These are phyloP conservation scores for Euphorbia peplus DNA, from an alignment of 345 rosid species.

Conservation along the genomic window DNA sequence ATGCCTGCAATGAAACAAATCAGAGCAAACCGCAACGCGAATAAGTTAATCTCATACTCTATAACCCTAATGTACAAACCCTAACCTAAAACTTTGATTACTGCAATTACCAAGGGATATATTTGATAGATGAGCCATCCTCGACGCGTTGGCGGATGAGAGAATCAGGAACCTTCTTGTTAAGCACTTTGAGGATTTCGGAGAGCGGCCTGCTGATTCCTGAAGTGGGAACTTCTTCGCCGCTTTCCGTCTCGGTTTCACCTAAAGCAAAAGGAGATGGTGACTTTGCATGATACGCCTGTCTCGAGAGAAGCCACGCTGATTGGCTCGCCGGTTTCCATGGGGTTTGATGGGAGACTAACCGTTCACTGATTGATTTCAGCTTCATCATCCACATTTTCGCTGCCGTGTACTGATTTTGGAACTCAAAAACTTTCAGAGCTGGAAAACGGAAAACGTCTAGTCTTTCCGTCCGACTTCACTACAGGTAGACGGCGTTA, in stretches of 20 bases:
- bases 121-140: slow-evolving; percentile 60
- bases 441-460: not conserved
- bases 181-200: slow-evolving; percentile 68
- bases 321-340: slow-evolving; percentile 1
- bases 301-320: not conserved
- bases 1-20: slow-evolving; percentile 57
- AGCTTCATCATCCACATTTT: not conserved
- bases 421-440: too few species aligned
- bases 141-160: slow-evolving; percentile 50
- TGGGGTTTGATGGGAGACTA: not conserved
- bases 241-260: slow-evolving; percentile 19
- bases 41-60: not conserved
- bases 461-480: not conserved
- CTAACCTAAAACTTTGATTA: not conserved
- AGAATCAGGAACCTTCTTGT: slow-evolving; percentile 72
- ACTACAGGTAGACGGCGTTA: too few species aligned
- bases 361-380: not conserved
- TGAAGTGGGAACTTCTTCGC: slow-evolving; percentile 48
- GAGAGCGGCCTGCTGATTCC: slow-evolving; percentile 68
- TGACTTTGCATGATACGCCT: slow-evolving; percentile 8
- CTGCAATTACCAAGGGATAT: slow-evolving; percentile 60
- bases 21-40: not conserved
- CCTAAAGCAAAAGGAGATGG: slow-evolving; percentile 5
- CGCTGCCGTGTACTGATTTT: not conserved
- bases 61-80: not conserved